A percentile compares a stretch with the other conserved stretches of the same genome.
phyloP scores from a whole-genome alignment of 2,329 filamentous ascomycete genomes.

The Sporothrix schenckii region DNA sequence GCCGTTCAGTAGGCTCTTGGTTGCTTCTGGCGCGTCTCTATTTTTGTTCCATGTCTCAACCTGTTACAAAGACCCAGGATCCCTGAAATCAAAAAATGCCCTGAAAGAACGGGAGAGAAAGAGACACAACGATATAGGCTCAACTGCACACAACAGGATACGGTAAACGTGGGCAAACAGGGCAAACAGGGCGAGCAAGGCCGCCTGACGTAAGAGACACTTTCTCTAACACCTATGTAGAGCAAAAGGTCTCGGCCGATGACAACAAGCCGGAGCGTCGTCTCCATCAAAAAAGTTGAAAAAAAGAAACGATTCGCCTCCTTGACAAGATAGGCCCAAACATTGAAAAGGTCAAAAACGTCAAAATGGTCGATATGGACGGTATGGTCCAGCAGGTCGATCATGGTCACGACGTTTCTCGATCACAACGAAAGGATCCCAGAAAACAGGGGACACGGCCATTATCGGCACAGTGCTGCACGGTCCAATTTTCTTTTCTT shows the following conservation, averaged over 20 bases:
- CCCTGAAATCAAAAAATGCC: conserved; percentile 3
- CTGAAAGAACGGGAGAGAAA: background rate
- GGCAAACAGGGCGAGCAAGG: background rate
- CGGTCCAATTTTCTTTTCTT: background rate
- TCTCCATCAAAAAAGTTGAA: background rate
- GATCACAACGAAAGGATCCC: background rate
- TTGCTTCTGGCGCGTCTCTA: background rate
- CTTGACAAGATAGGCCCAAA: background rate
- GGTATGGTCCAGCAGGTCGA: background rate
- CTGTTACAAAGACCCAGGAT: background rate
- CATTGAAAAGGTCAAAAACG: too few relatives aligned
- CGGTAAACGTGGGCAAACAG: background rate
- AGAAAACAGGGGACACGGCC: background rate
- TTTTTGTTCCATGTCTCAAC: conserved; percentile 22
- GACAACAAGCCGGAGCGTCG: background rate
- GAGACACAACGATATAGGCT: background rate
- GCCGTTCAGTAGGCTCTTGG: background rate
- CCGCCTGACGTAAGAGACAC: background rate
- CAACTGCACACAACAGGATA: background rate
- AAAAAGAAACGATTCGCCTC: conserved; percentile 1
- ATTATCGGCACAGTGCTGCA: conserved; percentile 29
- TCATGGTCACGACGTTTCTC: conserved; percentile 16
- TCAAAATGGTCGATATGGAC: too few relatives aligned
- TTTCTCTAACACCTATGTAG: background rate
- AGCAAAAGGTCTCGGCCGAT: conserved; percentile 5